phyloP scores from a whole-genome alignment of 2,329 filamentous ascomycete genomes.

The Aspergillus nomiae region DNA sequence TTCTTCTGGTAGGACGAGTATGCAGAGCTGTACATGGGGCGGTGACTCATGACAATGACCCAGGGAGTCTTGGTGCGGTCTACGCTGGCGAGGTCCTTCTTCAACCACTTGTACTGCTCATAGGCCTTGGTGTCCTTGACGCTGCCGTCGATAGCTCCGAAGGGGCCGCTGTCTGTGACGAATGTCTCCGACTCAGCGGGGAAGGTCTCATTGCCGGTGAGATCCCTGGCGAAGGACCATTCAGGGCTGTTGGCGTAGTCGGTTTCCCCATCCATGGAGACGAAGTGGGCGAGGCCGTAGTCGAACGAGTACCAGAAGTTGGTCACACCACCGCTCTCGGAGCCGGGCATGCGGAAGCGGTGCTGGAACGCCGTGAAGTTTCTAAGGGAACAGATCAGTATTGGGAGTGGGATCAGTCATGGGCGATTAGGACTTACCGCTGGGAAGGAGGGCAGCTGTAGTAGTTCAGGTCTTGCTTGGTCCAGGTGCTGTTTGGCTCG shows the following conservation, averaged over 20 bases:
- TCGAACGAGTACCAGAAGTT: conserved; percentile 61
- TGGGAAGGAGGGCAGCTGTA: conserved; percentile 57
- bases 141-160: conserved; percentile 46
- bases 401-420: no score
- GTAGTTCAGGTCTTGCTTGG: conserved; percentile 47
- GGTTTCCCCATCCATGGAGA: conserved; percentile 52
- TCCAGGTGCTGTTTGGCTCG: conserved; percentile 44
- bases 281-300: conserved; percentile 56
- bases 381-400: conserved; percentile 19
- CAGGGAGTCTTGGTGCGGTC: conserved; percentile 53
- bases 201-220: conserved; percentile 43
- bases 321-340: conserved; percentile 50
- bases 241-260: conserved; percentile 53
- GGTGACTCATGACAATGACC: conserved; percentile 53
- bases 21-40: conserved; percentile 52
- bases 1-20: conserved; percentile 48
- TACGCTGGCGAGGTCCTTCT: conserved; percentile 47
- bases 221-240: conserved; percentile 48
- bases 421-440: conserved; percentile 29
- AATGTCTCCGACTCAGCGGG: conserved; percentile 48
- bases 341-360: conserved; percentile 55
- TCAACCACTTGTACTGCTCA: conserved; percentile 52
- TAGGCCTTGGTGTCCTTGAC: conserved; percentile 47
- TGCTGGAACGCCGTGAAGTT: conserved; percentile 56
- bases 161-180: conserved; percentile 53